phyloP scores from a whole-genome alignment of 352 stramenopile genomes.

The Pythium catenulatum region DNA sequence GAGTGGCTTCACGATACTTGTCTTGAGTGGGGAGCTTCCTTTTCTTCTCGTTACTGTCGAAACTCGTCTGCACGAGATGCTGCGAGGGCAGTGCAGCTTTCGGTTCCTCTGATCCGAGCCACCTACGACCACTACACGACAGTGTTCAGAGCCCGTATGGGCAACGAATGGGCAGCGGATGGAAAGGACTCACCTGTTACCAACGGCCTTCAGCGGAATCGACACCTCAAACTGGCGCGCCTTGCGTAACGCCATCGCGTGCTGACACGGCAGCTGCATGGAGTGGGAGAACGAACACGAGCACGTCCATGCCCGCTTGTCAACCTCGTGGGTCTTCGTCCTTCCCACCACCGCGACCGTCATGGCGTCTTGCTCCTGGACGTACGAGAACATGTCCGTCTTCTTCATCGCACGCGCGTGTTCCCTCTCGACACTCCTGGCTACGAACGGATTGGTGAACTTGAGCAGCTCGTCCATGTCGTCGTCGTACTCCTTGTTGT shows the following conservation, averaged over 20 bases:
- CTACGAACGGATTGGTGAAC: conserved; percentile 49
- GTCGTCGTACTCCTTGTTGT: conserved; percentile 47
- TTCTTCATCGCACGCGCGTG: conserved; percentile 13
- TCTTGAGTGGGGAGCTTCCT: neutral
- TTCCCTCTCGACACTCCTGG: conserved; percentile 19
- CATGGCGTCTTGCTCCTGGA: no score
- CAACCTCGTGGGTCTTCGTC: neutral
- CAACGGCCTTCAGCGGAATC: neutral
- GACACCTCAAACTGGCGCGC: neutral
- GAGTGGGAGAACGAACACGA: neutral
- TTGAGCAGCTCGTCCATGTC: conserved; percentile 49
- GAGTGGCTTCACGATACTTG: neutral
- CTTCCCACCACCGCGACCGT: neutral
- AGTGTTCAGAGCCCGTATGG: no score
- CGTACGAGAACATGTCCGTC: neutral
- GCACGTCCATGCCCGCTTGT: neutral
- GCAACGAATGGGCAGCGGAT: neutral
- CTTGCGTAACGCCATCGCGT: neutral
- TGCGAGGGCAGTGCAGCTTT: no score
- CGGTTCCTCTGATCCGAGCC: no score
- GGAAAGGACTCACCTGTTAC: neutral
- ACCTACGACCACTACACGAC: no score
- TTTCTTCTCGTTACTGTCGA: neutral
- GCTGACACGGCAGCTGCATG: conserved; percentile 3
- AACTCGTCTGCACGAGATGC: no score